Evolutionary conservation across 495 filamentous ascomycete genomes (phyloP).

Genomic region (Podospora australis): DNA sequence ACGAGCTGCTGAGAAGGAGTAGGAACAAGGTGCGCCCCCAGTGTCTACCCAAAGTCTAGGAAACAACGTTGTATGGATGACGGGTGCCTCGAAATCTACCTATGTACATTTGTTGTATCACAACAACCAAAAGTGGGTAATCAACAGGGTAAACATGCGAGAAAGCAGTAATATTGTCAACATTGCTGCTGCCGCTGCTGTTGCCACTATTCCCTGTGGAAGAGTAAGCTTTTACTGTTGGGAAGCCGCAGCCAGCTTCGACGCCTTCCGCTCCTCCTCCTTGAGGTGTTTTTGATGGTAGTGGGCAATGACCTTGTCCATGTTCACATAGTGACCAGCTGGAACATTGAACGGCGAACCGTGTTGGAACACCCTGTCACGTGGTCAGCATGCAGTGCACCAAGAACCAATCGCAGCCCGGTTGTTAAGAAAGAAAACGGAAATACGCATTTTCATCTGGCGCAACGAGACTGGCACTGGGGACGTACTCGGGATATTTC

Average conservation of each 20-base stretch:
- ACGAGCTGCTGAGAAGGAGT: background rate
- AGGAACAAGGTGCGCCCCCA: background rate
- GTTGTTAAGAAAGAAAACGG: background rate
- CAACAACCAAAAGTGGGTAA: constrained; percentile 3
- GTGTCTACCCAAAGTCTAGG: constrained; percentile 2
- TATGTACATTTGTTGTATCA: constrained; percentile 26
- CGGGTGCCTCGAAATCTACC: constrained; percentile 15
- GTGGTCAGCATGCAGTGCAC: constrained; percentile 21
- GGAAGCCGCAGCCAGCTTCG: constrained; percentile 31
- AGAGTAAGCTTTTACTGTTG: constrained; percentile 12
- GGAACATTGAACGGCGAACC: constrained; percentile 40
- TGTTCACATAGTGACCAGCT: constrained; percentile 36
- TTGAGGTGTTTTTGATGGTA: constrained; percentile 40
- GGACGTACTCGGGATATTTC: constrained; percentile 45
- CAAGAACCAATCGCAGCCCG: constrained; percentile 4
- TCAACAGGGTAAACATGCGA: constrained; percentile 6
- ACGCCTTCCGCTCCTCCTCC: constrained; percentile 41
- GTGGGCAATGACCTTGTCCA: constrained; percentile 42
- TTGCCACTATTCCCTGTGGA: background rate
- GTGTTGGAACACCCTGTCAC: constrained; percentile 36
- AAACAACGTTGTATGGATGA: constrained; percentile 3
- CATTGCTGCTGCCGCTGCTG: no score
- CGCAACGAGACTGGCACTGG: background rate
- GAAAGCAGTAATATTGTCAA: background rate
- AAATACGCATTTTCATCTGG: background rate